phyloP scores from a whole-genome alignment of 202 grass and related monocot species.

The Miscanthus sacchariflorus region DNA sequence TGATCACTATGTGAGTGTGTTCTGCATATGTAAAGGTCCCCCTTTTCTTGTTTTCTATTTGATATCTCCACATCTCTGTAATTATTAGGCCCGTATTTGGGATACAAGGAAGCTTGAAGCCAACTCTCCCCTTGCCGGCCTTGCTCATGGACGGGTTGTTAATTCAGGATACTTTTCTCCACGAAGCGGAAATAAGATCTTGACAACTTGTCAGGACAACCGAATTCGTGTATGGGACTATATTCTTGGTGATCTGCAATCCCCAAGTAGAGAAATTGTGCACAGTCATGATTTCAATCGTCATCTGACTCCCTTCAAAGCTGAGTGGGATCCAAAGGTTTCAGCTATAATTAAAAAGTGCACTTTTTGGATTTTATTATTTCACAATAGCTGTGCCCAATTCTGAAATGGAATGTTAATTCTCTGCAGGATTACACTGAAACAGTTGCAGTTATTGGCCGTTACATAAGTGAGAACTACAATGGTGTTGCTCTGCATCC shows the following conservation, averaged over 20 bases:
- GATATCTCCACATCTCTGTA: conserved; percentile 26
- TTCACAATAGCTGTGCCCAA: background rate
- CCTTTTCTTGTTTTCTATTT: conserved; percentile 15
- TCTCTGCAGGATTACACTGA: conserved; percentile 76
- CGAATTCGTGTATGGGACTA: conserved; percentile 98
- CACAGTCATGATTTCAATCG: conserved; percentile 99
- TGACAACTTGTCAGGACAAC: conserved; percentile 95
- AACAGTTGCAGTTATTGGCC: conserved; percentile 84
- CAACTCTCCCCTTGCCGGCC: conserved; percentile 67
- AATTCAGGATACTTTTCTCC: conserved; percentile 98
- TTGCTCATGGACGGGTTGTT: conserved; percentile 88
- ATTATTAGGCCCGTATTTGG: conserved; percentile 90
- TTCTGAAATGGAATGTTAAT: conserved; percentile 24
- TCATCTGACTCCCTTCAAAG: conserved; percentile 92
- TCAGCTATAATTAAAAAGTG: background rate
- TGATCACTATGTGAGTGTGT: conserved; percentile 89
- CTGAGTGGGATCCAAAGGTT: conserved; percentile 96
- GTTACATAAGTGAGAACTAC: conserved; percentile 97
- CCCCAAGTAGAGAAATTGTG: conserved; percentile 92
- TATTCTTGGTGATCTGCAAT: conserved; percentile 82
- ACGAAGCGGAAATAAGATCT: conserved; percentile 80
- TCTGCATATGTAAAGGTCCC: background rate
- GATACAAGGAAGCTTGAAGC: conserved; percentile 73
- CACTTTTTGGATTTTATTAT: background rate
- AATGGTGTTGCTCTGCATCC: conserved; percentile 90